phyloP scores from a whole-genome alignment of 768 basidiomycete species.

The Agaricus subrufescens region DNA sequence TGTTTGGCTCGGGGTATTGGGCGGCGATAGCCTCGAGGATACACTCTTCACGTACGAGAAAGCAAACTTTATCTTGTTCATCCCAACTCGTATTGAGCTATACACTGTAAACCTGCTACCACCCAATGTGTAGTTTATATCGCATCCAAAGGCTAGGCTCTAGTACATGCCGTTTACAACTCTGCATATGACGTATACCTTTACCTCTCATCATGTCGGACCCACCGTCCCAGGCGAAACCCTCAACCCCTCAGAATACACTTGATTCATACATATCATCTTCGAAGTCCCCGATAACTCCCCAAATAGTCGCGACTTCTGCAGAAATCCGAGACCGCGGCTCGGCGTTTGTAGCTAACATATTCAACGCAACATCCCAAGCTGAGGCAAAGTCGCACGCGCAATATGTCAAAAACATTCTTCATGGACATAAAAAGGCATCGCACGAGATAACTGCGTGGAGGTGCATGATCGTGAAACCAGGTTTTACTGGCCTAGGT shows the following conservation, averaged over 20 bases:
- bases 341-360: conserved; percentile 64
- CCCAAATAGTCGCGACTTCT: conserved; percentile 50
- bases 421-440: conserved; percentile 55
- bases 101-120: too few species aligned
- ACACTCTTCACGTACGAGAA: not conserved
- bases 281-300: conserved; percentile 33
- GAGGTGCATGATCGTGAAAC: conserved; percentile 70
- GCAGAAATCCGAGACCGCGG: conserved; percentile 74
- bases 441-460: conserved; percentile 76
- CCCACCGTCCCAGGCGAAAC: not conserved
- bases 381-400: conserved; percentile 46
- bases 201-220: not conserved
- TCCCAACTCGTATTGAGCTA: not conserved
- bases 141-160: too few species aligned
- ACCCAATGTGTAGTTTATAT: too few species aligned
- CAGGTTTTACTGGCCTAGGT: conserved; percentile 57
- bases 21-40: not conserved
- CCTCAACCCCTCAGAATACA: conserved; percentile 14
- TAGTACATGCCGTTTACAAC: too few species aligned
- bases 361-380: conserved; percentile 51
- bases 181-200: conserved; percentile 9
- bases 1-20: conserved; percentile 1
- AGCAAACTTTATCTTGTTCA: not conserved
- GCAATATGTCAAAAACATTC: conserved; percentile 49
- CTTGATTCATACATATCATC: conserved; percentile 50